These are phyloP conservation scores for Ormosia semicastrata DNA, from an alignment of 306 rosid genomes.

Conservation along the genomic window DNA sequence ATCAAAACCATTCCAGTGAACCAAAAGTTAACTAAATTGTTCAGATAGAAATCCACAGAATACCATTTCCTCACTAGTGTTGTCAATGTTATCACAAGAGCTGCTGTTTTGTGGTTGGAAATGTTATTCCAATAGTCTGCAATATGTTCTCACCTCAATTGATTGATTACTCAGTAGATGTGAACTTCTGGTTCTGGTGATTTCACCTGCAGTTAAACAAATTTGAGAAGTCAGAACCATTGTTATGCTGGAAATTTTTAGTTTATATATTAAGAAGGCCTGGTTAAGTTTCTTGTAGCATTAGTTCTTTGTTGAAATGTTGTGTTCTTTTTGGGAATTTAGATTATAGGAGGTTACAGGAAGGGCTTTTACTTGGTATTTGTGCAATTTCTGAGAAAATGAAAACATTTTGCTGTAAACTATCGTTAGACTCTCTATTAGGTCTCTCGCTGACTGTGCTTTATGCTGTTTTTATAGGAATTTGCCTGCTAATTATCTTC, in stretches of 20 bases:
- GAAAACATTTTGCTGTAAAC: background rate
- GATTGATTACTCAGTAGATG: background rate
- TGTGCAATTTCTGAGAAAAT: background rate
- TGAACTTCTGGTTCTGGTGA: background rate
- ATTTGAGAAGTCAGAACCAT: background rate
- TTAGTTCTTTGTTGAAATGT: background rate
- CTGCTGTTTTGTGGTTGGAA: background rate
- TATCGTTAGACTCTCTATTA: background rate
- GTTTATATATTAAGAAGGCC: background rate
- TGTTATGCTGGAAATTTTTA: background rate
- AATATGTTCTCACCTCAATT: background rate
- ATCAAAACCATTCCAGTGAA: background rate
- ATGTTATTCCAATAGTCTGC: background rate
- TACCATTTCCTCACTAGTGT: background rate
- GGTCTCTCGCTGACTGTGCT: slow-evolving; percentile 17
- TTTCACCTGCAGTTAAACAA: background rate
- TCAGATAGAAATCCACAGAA: background rate
- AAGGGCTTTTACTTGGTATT: background rate
- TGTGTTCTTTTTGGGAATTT: slow-evolving; percentile 4
- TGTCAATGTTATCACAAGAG: background rate
- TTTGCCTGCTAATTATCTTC: slow-evolving; percentile 28
- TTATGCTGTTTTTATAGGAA: slow-evolving; percentile 25
- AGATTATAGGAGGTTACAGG: background rate
- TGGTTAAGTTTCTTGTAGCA: slow-evolving; percentile 9
- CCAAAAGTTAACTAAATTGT: background rate